phyloP scores from a whole-genome alignment of 805 yeast genomes.

The Nakazawaea siamensis region DNA sequence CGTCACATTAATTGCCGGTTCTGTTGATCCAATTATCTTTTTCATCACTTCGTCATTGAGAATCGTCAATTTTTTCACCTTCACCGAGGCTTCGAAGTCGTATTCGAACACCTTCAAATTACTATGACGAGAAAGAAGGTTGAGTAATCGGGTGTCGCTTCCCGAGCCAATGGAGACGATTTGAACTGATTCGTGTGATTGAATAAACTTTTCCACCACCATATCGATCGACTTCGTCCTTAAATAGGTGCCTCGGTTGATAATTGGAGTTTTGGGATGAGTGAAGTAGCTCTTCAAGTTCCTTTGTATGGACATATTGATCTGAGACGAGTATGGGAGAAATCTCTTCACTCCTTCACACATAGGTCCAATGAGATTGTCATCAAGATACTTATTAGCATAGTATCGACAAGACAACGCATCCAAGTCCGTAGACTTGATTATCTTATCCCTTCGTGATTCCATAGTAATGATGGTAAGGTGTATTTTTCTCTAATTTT shows the following conservation, averaged over 20 bases:
- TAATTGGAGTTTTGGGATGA: slow-evolving; percentile 48
- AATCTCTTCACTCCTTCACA: slow-evolving; percentile 27
- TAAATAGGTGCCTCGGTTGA: slow-evolving; percentile 64
- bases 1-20: slow-evolving; percentile 14
- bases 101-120: slow-evolving; percentile 44
- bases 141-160: slow-evolving; percentile 64
- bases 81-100: slow-evolving; percentile 51
- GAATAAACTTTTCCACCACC: slow-evolving; percentile 33
- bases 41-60: slow-evolving; percentile 21
- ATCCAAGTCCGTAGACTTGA: slow-evolving; percentile 48
- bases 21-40: slow-evolving; percentile 17
- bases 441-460: slow-evolving; percentile 7
- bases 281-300: slow-evolving; percentile 29
- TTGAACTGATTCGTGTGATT: slow-evolving; percentile 33
- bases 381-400: slow-evolving; percentile 44
- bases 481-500: no score
- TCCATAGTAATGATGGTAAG: slow-evolving; percentile 3
- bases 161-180: slow-evolving; percentile 76
- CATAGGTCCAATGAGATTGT: slow-evolving; percentile 24
- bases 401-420: slow-evolving; percentile 60
- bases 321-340: slow-evolving; percentile 29
- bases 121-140: slow-evolving; percentile 27
- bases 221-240: slow-evolving; percentile 46
- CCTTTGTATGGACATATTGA: slow-evolving; percentile 23
- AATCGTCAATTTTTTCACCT: slow-evolving; percentile 37